These are phyloP conservation scores for Reutealis trisperma DNA, from an alignment of 345 rosid genomes.

Conservation along the genomic window DNA sequence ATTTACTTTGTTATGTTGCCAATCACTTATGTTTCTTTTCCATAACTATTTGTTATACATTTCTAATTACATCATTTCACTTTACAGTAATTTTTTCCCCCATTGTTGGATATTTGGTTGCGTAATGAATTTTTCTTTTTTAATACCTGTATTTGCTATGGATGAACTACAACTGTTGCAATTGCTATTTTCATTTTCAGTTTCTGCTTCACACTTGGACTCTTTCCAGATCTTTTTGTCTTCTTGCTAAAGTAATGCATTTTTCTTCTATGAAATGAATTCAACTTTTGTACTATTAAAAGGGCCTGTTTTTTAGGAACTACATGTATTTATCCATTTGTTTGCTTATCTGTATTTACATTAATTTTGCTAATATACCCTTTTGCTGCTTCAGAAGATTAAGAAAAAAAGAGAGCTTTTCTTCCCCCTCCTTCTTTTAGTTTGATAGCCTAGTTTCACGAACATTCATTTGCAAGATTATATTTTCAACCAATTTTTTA, in stretches of 20 bases:
- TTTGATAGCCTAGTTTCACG: neutral
- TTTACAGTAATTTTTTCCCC: neutral
- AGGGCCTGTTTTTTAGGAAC: neutral
- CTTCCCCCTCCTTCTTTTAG: neutral
- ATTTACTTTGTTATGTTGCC: constrained; percentile 1
- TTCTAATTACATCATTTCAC: neutral
- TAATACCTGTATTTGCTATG: neutral
- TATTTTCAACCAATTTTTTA: neutral
- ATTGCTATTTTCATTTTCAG: neutral
- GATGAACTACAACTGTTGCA: neutral
- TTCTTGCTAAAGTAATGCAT: neutral
- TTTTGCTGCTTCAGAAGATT: constrained; percentile 1
- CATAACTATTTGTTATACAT: neutral
- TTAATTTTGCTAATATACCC: neutral
- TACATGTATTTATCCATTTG: neutral
- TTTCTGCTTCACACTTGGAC: neutral
- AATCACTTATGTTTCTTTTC: neutral
- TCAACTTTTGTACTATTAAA: neutral
- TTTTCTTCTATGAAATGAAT: neutral
- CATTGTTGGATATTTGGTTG: neutral
- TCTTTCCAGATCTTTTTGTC: constrained; percentile 3
- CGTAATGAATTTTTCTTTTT: neutral
- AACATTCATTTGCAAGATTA: neutral
- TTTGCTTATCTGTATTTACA: neutral
- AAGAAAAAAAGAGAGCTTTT: neutral